A percentile compares a stretch with the other conserved stretches of the same genome.
These are phyloP conservation scores for Akanthomyces muscarius DNA, from an alignment of 2,329 filamentous ascomycete genomes.

Conservation along the genomic window DNA sequence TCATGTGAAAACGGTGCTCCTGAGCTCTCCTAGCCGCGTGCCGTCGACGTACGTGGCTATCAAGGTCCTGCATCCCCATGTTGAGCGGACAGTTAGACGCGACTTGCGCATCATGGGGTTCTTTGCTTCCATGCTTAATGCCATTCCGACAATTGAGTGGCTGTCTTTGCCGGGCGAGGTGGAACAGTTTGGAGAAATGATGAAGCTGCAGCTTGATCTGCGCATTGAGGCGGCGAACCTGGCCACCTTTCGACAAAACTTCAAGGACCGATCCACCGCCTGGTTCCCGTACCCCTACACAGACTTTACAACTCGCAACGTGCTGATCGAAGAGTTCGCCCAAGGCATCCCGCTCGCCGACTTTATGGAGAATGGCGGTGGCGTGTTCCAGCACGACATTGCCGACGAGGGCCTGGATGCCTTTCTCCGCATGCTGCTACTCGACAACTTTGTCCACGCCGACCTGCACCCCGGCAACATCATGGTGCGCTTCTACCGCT, in stretches of 20 bases:
- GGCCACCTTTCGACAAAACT: conserved; percentile 82
- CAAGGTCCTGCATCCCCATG: conserved; percentile 89
- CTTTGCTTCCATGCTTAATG: conserved; percentile 80
- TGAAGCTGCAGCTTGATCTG: conserved; percentile 93
- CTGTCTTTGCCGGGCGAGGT: conserved; percentile 94
- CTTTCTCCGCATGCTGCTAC: conserved; percentile 91
- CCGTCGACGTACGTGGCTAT: conserved; percentile 91
- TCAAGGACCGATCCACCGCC: conserved; percentile 83
- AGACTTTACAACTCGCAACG: conserved; percentile 86
- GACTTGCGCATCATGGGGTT: conserved; percentile 92
- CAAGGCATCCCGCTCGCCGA: conserved; percentile 88
- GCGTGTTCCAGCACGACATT: conserved; percentile 89
- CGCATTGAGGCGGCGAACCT: conserved; percentile 93
- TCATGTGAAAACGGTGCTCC: conserved; percentile 81
- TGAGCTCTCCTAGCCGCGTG: conserved; percentile 77
- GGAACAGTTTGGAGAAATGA: conserved; percentile 93
- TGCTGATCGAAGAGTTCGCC: conserved; percentile 92
- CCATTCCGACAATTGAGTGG: conserved; percentile 94
- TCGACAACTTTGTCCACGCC: conserved; percentile 97
- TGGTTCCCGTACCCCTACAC: conserved; percentile 95
- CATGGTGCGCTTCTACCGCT: conserved; percentile 97
- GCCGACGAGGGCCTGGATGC: conserved; percentile 92
- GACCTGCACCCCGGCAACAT: conserved; percentile 97
- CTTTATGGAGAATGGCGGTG: conserved; percentile 87
- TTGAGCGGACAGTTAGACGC: conserved; percentile 84